Percentiles rank a stretch among this genome's conserved stretches.
Evolutionary conservation across 1,284 basidiomycete genomes (phyloP).

Genomic region (Marasmius sp.): DNA sequence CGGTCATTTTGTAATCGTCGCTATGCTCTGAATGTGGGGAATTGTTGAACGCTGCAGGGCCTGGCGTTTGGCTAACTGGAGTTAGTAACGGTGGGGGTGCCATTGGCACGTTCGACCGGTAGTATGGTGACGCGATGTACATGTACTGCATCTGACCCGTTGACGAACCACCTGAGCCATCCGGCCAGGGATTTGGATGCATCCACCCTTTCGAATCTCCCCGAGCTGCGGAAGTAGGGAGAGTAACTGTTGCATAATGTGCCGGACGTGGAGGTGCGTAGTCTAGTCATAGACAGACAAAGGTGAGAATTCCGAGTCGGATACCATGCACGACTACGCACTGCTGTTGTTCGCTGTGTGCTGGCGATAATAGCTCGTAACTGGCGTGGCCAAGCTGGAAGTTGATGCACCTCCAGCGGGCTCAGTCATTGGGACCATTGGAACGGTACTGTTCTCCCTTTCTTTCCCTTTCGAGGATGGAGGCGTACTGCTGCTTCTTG

Average conservation of each 20-base stretch:
- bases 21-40: not conserved
- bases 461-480: constrained; percentile 47
- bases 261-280: constrained; percentile 34
- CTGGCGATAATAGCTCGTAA: constrained; percentile 62
- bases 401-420: constrained; percentile 29
- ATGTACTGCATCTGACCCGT: constrained; percentile 34
- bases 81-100: not conserved
- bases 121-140: constrained; percentile 42
- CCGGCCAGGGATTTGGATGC: constrained; percentile 35
- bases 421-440: constrained; percentile 20
- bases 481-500: constrained; percentile 51
- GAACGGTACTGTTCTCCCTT: constrained; percentile 17
- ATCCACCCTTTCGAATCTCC: constrained; percentile 42
- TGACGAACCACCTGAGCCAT: constrained; percentile 28
- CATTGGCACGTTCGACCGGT: constrained; percentile 12
- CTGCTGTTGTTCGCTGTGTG: constrained; percentile 42
- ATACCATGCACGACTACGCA: constrained; percentile 18
- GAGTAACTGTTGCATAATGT: constrained; percentile 35
- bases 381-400: constrained; percentile 30
- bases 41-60: not conserved
- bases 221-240: constrained; percentile 54
- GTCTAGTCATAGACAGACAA: constrained; percentile 19
- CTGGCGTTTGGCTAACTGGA: not conserved
- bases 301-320: constrained; percentile 8
- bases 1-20: not conserved